phyloP scores from a whole-genome alignment of 495 filamentous ascomycete species.

The Xylaria sp. region DNA sequence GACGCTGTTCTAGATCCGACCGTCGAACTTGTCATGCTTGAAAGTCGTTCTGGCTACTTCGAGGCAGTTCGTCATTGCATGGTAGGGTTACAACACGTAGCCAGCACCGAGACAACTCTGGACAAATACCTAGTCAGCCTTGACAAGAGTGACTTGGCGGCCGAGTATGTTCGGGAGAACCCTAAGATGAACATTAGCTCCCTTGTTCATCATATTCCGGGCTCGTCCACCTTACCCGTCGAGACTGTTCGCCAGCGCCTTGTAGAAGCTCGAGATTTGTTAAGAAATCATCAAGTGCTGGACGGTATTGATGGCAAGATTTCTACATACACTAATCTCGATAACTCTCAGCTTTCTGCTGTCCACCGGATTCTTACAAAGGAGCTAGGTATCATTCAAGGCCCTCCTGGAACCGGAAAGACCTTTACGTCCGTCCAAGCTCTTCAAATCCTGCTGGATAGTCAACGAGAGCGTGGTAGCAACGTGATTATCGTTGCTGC shows the following conservation, averaged over 20 bases:
- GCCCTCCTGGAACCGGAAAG: conserved; percentile 92
- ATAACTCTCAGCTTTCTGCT: conserved; percentile 72
- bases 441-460: conserved; percentile 70
- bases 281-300: conserved; percentile 25
- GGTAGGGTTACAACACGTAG: conserved; percentile 75
- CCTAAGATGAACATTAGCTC: conserved; percentile 46
- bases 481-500: conserved; percentile 73
- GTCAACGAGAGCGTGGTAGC: conserved; percentile 51
- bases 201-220: conserved; percentile 40
- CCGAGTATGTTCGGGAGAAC: conserved; percentile 40
- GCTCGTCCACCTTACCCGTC: conserved; percentile 40
- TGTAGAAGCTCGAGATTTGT: conserved; percentile 41
- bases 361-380: conserved; percentile 75
- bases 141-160: conserved; percentile 45
- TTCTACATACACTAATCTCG: conserved; percentile 58
- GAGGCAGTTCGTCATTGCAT: conserved; percentile 77
- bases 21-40: conserved; percentile 78
- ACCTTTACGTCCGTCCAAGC: conserved; percentile 79
- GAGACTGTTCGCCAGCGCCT: conserved; percentile 52
- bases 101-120: conserved; percentile 50
- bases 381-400: conserved; percentile 80
- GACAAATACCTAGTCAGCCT: conserved; percentile 53
- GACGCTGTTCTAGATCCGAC: conserved; percentile 72
- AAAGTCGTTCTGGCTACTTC: conserved; percentile 72
- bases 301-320: conserved; percentile 52